Evolutionary conservation across 1,284 basidiomycete species (phyloP).

Genomic region (Puccinia triticina): DNA sequence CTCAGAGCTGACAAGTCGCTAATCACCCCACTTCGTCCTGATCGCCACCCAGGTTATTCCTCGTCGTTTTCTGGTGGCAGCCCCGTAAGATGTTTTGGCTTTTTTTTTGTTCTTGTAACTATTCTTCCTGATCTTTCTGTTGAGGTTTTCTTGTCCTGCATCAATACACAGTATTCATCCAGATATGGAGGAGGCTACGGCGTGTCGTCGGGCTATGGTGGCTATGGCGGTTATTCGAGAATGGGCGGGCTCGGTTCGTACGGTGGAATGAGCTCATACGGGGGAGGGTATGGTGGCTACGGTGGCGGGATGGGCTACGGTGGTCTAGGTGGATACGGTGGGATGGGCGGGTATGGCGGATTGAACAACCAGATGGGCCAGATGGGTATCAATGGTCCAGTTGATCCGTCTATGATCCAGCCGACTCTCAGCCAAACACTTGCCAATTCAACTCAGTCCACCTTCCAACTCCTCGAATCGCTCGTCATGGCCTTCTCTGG

Average conservation of each 20-base stretch:
- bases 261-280: slow-evolving; percentile 58
- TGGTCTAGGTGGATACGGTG: slow-evolving; percentile 63
- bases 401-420: slow-evolving; percentile 53
- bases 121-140: background rate
- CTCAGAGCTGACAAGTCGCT: background rate
- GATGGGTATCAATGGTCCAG: slow-evolving; percentile 62
- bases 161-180: slow-evolving; percentile 15
- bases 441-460: slow-evolving; percentile 84
- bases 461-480: slow-evolving; percentile 88
- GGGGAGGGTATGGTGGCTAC: slow-evolving; percentile 61
- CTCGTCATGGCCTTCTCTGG: slow-evolving; percentile 95
- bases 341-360: slow-evolving; percentile 57
- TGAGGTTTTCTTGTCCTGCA: background rate
- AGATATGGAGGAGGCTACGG: slow-evolving; percentile 18
- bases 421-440: slow-evolving; percentile 82
- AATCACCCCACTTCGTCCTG: background rate
- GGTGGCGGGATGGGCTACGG: slow-evolving; percentile 63
- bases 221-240: slow-evolving; percentile 23
- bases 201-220: slow-evolving; percentile 4
- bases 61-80: slow-evolving; percentile 11
- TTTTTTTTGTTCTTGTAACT: background rate
- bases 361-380: slow-evolving; percentile 62
- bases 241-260: slow-evolving; percentile 59
- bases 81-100: slow-evolving; percentile 9
- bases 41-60: background rate